Percentiles rank a stretch among this genome's conserved stretches.
These are phyloP conservation scores for Kwoniella sp. DNA, from an alignment of 768 basidiomycete genomes.

Conservation along the genomic window DNA sequence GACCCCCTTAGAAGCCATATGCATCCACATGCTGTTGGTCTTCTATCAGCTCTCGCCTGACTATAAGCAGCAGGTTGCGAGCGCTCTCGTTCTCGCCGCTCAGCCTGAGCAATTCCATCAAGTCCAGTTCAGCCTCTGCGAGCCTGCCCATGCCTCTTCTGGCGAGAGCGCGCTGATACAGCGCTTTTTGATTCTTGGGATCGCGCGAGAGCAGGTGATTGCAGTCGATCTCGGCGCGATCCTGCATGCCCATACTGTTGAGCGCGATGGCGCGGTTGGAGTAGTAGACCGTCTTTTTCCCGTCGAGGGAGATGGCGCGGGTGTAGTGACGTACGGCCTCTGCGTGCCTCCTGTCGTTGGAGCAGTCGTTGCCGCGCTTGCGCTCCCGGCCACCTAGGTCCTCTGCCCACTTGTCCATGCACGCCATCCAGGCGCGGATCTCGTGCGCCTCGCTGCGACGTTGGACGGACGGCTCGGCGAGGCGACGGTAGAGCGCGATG, in stretches of 20 bases:
- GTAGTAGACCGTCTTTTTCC: slow-evolving; percentile 49
- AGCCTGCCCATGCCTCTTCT: slow-evolving; percentile 40
- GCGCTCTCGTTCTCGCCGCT: slow-evolving; percentile 39
- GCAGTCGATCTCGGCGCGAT: slow-evolving; percentile 47
- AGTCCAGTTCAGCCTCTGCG: slow-evolving; percentile 44
- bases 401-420: slow-evolving; percentile 50
- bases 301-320: slow-evolving; percentile 48
- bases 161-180: slow-evolving; percentile 46
- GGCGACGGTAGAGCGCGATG: slow-evolving; percentile 44
- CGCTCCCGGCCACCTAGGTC: slow-evolving; percentile 48
- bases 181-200: slow-evolving; percentile 46
- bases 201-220: slow-evolving; percentile 39
- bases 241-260: slow-evolving; percentile 43
- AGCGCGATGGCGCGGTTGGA: slow-evolving; percentile 49
- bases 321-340: slow-evolving; percentile 47
- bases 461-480: slow-evolving; percentile 40
- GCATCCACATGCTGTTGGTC: background rate
- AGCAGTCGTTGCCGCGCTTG: slow-evolving; percentile 43
- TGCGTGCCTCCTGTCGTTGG: slow-evolving; percentile 32
- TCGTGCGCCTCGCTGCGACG: slow-evolving; percentile 25
- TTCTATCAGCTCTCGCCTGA: background rate
- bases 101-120: slow-evolving; percentile 31
- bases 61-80: slow-evolving; percentile 18
- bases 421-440: slow-evolving; percentile 40
- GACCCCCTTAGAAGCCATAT: background rate